A percentile compares a stretch with the other conserved stretches of the same genome.
Conservation (phyloP, 2,329 filamentous ascomycete species). For the Aphanoascus verrucosus region DNA sequence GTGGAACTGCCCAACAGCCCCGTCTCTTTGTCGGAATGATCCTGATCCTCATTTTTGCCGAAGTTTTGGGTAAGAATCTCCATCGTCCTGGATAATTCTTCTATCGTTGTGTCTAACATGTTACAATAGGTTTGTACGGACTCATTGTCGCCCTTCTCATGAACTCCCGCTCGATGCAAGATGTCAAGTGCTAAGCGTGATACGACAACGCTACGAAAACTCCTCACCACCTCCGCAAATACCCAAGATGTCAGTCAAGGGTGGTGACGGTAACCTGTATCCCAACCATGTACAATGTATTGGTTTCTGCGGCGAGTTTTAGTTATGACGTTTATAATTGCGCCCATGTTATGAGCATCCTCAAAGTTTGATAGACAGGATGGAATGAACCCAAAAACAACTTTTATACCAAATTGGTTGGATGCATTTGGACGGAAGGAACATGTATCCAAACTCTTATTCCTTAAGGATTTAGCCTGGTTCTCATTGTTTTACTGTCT, state of each 20-base stretch:
- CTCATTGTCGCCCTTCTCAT: slow-evolving; percentile 97
- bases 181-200: slow-evolving; percentile 43
- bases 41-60: slow-evolving; percentile 97
- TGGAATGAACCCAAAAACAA: background rate
- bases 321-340: background rate
- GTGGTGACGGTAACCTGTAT: background rate
- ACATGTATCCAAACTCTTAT: background rate
- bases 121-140: slow-evolving; percentile 75
- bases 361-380: background rate
- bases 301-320: background rate
- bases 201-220: background rate
- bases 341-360: slow-evolving; percentile 6
- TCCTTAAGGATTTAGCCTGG: background rate
- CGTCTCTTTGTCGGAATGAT: slow-evolving; percentile 92
- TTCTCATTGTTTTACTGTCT: background rate
- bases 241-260: background rate
- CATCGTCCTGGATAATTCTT: slow-evolving; percentile 3
- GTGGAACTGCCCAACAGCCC: slow-evolving; percentile 43
- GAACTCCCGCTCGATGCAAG: slow-evolving; percentile 80
- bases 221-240: background rate
- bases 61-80: slow-evolving; percentile 76
- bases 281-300: background rate
- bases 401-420: background rate
- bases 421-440: background rate
- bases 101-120: background rate